Percentiles rank a stretch among this genome's conserved stretches.
phyloP scores from a whole-genome alignment of 129 eudicot species.

The Smallanthus sonchifolius region DNA sequence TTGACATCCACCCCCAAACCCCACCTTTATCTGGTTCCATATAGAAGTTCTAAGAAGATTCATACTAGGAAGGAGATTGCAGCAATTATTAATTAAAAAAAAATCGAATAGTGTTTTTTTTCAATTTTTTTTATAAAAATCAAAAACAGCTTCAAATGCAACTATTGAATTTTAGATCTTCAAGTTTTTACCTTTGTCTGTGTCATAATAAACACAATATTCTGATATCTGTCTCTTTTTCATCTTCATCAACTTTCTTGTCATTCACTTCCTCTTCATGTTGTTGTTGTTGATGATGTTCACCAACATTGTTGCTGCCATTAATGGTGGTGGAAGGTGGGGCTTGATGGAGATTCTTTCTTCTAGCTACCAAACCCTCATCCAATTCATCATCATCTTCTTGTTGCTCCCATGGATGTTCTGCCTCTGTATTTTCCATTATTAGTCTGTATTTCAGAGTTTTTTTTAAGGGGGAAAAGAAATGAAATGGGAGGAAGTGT shows the following conservation, averaged over 20 bases:
- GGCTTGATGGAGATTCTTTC: constrained; percentile 11
- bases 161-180: constrained; percentile 9
- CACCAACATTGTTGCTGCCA: not conserved
- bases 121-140: too few relatives aligned
- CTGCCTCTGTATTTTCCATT: not conserved
- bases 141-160: too few relatives aligned
- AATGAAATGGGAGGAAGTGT: too few relatives aligned
- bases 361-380: constrained; percentile 15
- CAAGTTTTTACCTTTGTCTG: constrained; percentile 21
- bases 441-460: not conserved
- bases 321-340: not conserved
- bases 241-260: constrained; percentile 16
- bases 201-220: constrained; percentile 30
- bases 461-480: too few relatives aligned
- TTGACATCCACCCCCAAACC: too few relatives aligned
- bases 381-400: constrained; percentile 10
- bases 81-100: not conserved
- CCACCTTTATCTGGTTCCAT: too few relatives aligned
- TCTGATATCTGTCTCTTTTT: constrained; percentile 8
- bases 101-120: not conserved
- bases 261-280: constrained; percentile 7
- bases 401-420: constrained; percentile 10
- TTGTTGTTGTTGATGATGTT: not conserved
- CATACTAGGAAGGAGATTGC: not conserved
- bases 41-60: too few relatives aligned